phyloP scores from a whole-genome alignment of 345 rosid species.

The Aquilaria yunnanensis region DNA sequence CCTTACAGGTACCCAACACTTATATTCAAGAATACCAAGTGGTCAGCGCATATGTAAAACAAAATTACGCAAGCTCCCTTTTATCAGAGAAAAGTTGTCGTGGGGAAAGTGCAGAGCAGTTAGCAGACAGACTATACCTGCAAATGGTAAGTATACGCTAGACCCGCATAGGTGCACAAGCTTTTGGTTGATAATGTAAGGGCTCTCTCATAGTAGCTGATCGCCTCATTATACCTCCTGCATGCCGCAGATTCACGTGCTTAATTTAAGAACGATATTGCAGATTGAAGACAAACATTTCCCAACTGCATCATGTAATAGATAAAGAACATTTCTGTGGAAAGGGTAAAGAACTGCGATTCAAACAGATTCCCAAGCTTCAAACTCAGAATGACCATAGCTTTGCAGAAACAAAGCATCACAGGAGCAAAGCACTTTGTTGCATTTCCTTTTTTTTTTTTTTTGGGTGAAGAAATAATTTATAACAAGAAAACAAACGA shows the following conservation, averaged over 20 bases:
- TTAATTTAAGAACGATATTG: slow-evolving; percentile 13
- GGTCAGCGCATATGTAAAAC: not conserved
- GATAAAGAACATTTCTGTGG: too few species aligned
- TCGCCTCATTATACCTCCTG: slow-evolving; percentile 74
- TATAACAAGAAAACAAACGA: too few species aligned
- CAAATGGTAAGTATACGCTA: slow-evolving; percentile 92
- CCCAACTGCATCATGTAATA: not conserved
- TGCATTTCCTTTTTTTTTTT: too few species aligned
- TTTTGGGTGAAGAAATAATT: too few species aligned
- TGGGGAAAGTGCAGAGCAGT: not conserved
- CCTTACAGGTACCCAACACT: not conserved
- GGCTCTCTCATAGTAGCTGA: slow-evolving; percentile 73
- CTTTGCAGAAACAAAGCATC: too few species aligned
- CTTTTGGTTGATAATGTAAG: slow-evolving; percentile 75
- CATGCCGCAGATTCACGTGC: slow-evolving; percentile 7
- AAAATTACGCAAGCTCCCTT: not conserved
- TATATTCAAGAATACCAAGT: not conserved
- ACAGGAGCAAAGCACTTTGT: too few species aligned
- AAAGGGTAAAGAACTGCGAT: too few species aligned
- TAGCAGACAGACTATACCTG: slow-evolving; percentile 43
- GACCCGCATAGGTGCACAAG: slow-evolving; percentile 90
- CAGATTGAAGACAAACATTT: not conserved
- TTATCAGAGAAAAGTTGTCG: not conserved
- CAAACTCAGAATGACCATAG: too few species aligned
- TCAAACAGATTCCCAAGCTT: too few species aligned